Evolutionary conservation across 2,329 filamentous ascomycete genomes (phyloP).

Genomic region (Sporothrix brunneoviolacea): DNA sequence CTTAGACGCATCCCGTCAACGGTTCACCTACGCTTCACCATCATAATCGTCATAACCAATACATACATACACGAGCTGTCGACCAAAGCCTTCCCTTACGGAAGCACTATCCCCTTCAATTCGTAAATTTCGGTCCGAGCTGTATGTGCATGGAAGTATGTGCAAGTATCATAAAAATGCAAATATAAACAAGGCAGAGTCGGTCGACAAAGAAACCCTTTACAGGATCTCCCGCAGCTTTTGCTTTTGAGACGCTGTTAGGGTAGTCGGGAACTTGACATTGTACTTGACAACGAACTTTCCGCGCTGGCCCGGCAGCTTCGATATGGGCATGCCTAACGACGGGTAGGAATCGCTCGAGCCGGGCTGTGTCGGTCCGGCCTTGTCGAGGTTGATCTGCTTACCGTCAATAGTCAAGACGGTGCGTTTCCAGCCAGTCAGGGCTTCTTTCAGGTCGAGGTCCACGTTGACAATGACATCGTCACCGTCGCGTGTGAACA

Average conservation of each 20-base stretch:
- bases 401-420: constrained; percentile 90
- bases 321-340: constrained; percentile 91
- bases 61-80: no score
- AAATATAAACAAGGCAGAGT: background rate
- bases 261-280: constrained; percentile 78
- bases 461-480: constrained; percentile 74
- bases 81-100: no score
- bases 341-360: constrained; percentile 75
- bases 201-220: constrained; percentile 12
- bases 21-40: background rate
- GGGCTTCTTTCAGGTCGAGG: constrained; percentile 82
- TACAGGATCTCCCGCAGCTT: constrained; percentile 72
- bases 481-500: constrained; percentile 82
- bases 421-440: constrained; percentile 91
- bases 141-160: background rate
- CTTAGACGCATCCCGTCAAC: background rate
- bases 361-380: constrained; percentile 78
- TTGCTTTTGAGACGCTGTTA: constrained; percentile 74
- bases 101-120: background rate
- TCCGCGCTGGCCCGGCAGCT: constrained; percentile 76
- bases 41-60: constrained; percentile 5
- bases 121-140: no score
- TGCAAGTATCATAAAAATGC: constrained; percentile 1
- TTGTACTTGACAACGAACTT: constrained; percentile 87
- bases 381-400: constrained; percentile 70